Evolutionary conservation across 768 basidiomycete genomes (phyloP), one percentile per base, ranked within the genome.

Genomic region (Rhizopogon vesiculosus): DNA sequence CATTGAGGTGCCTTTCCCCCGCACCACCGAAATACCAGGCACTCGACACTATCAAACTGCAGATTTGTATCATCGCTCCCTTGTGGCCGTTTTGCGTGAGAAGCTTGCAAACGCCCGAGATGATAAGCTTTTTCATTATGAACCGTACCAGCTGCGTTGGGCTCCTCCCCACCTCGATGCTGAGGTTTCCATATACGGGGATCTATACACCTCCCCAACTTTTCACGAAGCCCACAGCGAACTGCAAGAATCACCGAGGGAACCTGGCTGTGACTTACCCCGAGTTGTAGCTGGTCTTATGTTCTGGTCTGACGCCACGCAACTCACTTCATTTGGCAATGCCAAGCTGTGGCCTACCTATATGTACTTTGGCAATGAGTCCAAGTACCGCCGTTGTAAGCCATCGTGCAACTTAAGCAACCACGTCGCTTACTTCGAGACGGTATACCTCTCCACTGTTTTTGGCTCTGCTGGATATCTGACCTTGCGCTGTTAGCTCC

Each of bases 241-340:
- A 12, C 19, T 65, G 7, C 62, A 65, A 28, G 5, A 57, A 2
- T 52, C 53, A 12, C 61, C 62, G 0, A 13, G 28, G 13, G 59
- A 59, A 35, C 56, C 58, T 33, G 51, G 52, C 25, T 62, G 64
- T 43, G 38, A 43, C 1, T 40, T 63, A 18, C 56, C 58, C 6
- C 46, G 46, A 3, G 55, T 69, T 48, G 59, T 59, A 4, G 61
- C 54, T 9, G 56, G 46, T 1, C 22, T 66, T 19, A 67, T 71
- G 66, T 59, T 69, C 41, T 67, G 62, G 56, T 73, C 71, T 0
- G 70, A 75, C 59, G 31, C 60, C 2, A 72, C 71, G n/a, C 64
- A 66, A 18, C 58, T 74, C 2, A 60, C 69, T 1, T 43, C 60
- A 7, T 75, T 73, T 60, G 67, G 73, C 1, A 46, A 61, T 1